Percentiles rank a stretch among this genome's conserved stretches.
Conservation (phyloP, 2,329 filamentous ascomycete species). For the Corynespora cassiicola region DNA sequence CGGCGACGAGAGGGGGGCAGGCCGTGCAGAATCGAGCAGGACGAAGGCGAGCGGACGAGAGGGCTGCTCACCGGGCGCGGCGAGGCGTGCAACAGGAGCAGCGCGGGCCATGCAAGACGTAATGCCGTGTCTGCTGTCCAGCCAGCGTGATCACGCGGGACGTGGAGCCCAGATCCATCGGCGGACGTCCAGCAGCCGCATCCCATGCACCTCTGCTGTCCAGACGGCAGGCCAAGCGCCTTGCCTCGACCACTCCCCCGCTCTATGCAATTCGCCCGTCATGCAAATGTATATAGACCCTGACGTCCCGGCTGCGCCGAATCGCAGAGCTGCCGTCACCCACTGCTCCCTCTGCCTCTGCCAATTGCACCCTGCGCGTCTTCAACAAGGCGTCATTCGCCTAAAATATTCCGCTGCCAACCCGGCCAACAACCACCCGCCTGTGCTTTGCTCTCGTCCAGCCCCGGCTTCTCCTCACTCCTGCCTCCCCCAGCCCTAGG, state of each 20-base stretch:
- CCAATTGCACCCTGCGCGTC: conserved; percentile 2
- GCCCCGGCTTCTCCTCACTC: background rate
- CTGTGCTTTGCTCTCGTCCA: background rate
- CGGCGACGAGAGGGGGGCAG: conserved; percentile 4
- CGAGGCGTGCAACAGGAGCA: background rate
- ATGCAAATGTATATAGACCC: conserved; percentile 22
- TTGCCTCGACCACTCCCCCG: too few relatives aligned
- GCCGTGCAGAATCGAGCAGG: background rate
- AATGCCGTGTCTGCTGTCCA: conserved; percentile 17
- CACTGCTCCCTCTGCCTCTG: conserved; percentile 1
- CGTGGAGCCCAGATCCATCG: too few relatives aligned
- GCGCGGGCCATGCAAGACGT: conserved; percentile 14
- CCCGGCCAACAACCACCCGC: too few relatives aligned
- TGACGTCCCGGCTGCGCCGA: too few relatives aligned
- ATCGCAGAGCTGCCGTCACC: too few relatives aligned
- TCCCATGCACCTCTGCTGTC: conserved; percentile 19
- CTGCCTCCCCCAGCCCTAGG: background rate
- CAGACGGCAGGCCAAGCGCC: conserved; percentile 17
- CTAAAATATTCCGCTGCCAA: too few relatives aligned
- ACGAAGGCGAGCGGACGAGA: background rate
- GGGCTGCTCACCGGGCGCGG: background rate
- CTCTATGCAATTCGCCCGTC: conserved; percentile 17
- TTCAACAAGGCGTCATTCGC: background rate
- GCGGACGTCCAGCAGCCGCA: conserved; percentile 18
- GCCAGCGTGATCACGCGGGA: conserved; percentile 26